A percentile compares a stretch with the other conserved stretches of the same genome.
Evolutionary conservation across 768 basidiomycete genomes (phyloP).

Genomic region (Plicaturopsis crispa): DNA sequence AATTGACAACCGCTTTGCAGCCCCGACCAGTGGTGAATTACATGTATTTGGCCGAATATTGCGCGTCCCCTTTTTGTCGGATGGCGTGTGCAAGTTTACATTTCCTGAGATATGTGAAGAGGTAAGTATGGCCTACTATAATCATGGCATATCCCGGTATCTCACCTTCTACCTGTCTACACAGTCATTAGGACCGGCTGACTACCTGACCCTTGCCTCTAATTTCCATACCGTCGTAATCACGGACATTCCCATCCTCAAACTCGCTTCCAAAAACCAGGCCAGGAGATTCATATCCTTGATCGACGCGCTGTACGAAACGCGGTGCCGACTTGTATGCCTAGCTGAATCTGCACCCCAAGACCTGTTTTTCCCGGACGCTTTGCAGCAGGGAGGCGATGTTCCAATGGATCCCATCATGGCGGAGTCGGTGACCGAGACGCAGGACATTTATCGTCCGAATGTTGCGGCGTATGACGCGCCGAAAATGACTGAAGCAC

Average conservation of each 20-base stretch:
- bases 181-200: slow-evolving; percentile 45
- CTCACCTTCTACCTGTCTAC: background rate
- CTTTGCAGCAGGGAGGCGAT: slow-evolving; percentile 7
- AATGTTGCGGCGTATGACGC: slow-evolving; percentile 47
- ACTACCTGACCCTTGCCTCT: slow-evolving; percentile 48
- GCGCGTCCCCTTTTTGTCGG: slow-evolving; percentile 33
- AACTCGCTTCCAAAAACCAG: slow-evolving; percentile 47
- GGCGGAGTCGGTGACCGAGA: slow-evolving; percentile 45
- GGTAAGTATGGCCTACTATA: slow-evolving; percentile 9
- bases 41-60: slow-evolving; percentile 43
- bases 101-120: slow-evolving; percentile 44
- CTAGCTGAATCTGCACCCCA: slow-evolving; percentile 32
- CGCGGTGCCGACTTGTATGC: slow-evolving; percentile 27
- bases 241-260: slow-evolving; percentile 40
- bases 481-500: slow-evolving; percentile 22
- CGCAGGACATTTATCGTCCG: slow-evolving; percentile 42
- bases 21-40: slow-evolving; percentile 18
- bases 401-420: slow-evolving; percentile 25
- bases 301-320: slow-evolving; percentile 52
- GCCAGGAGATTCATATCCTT: slow-evolving; percentile 53
- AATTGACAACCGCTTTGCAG: slow-evolving; percentile 10
- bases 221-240: slow-evolving; percentile 42
- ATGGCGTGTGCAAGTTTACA: slow-evolving; percentile 33
- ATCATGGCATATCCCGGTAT: background rate
- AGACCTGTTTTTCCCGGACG: slow-evolving; percentile 51